Conservation (phyloP, 768 basidiomycete genomes). For the Auricularia sp. region DNA sequence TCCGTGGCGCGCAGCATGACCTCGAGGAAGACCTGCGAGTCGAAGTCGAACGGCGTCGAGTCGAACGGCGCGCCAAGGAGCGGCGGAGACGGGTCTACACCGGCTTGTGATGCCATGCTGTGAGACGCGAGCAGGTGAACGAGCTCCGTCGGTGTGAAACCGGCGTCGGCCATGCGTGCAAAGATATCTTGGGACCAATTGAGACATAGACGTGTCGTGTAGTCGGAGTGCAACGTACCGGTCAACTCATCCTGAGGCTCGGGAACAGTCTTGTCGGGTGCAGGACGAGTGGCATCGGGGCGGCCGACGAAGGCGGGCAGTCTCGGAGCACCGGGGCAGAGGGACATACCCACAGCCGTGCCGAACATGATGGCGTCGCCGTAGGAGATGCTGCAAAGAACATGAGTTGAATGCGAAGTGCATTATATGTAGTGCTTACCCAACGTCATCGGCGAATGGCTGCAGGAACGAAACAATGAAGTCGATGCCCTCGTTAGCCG, state of each 20-base stretch:
- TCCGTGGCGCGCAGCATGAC: no score
- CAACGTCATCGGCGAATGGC: background rate
- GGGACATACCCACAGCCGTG: slow-evolving; percentile 31
- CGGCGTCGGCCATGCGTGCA: background rate
- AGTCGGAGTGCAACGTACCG: slow-evolving; percentile 12
- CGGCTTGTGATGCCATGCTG: slow-evolving; percentile 13
- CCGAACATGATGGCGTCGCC: slow-evolving; percentile 35
- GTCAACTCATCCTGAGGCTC: slow-evolving; percentile 15
- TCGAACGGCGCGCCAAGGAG: slow-evolving; percentile 34
- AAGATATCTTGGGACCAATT: slow-evolving; percentile 15
- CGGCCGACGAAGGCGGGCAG: no score
- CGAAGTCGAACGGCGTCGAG: slow-evolving; percentile 20
- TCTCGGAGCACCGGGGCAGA: slow-evolving; percentile 33
- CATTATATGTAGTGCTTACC: background rate
- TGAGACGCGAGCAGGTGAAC: no score
- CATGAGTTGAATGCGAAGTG: background rate
- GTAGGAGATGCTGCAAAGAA: slow-evolving; percentile 21
- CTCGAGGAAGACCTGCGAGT: no score
- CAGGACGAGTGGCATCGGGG: no score
- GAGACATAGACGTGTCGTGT: slow-evolving; percentile 14
- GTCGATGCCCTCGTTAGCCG: slow-evolving; percentile 10
- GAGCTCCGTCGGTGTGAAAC: no score
- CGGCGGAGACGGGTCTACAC: slow-evolving; percentile 3
- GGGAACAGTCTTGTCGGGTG: slow-evolving; percentile 7
- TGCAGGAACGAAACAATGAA: slow-evolving; percentile 11